These are phyloP conservation scores for Pythium rishiriense DNA, from an alignment of 352 stramenopile genomes.

Conservation along the genomic window DNA sequence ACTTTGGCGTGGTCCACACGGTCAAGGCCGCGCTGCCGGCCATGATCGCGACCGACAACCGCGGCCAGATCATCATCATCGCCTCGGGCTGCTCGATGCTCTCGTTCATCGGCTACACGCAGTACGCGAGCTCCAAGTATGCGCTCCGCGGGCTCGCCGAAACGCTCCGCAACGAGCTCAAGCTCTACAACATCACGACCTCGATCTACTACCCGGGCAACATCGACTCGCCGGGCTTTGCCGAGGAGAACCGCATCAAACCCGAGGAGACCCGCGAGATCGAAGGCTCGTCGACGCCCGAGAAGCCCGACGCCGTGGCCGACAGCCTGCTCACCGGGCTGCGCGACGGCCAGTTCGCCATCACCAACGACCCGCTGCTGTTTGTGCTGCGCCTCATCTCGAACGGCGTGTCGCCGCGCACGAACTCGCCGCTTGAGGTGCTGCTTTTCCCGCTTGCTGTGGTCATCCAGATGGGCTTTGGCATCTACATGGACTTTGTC, in stretches of 20 bases:
- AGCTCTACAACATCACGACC: conserved; percentile 67
- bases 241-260: conserved; percentile 77
- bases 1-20: conserved; percentile 78
- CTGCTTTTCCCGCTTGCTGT: conserved; percentile 62
- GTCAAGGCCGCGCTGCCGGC: conserved; percentile 80
- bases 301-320: conserved; percentile 61
- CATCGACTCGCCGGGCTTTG: conserved; percentile 80
- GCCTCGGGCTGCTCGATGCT: conserved; percentile 67
- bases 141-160: conserved; percentile 78
- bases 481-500: conserved; percentile 81
- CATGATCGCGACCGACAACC: conserved; percentile 65
- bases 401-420: conserved; percentile 73
- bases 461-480: conserved; percentile 71
- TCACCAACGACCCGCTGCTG: conserved; percentile 81
- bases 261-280: conserved; percentile 73
- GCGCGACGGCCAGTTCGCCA: conserved; percentile 67
- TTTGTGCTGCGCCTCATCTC: conserved; percentile 68
- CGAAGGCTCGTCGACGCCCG: conserved; percentile 53
- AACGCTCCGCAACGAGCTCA: conserved; percentile 75
- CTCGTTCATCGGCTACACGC: conserved; percentile 81
- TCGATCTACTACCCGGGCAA: conserved; percentile 83
- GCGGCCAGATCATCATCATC: conserved; percentile 71
- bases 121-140: conserved; percentile 85
- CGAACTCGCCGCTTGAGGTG: conserved; percentile 73
- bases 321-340: conserved; percentile 68